Evolutionary conservation across 1,284 basidiomycete species (phyloP), one percentile per base, ranked within the genome.

Genomic region (Polyporus tsugae): DNA sequence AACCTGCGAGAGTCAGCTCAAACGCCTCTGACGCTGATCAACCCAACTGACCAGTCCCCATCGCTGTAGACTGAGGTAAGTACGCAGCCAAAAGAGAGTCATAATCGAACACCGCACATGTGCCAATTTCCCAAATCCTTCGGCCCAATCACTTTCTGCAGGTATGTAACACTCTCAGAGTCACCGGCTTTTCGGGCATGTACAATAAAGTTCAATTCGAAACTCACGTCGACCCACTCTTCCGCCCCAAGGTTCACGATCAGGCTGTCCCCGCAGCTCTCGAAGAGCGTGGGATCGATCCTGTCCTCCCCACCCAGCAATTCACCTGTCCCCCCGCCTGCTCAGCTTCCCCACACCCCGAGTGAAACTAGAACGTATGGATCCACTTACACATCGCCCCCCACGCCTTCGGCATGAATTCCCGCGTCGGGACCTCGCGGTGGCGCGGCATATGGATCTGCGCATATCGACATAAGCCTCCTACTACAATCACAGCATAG

Each of bases 401-500:
- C 79, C 80, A 81, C 0, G 77, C 78, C 60, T 74, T 73, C 11
- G 80, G 80, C 70, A 79, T 77, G 71, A 80, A 80, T 5, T 77
- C 75, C 46, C 74, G 73, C 49, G 77, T 79, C n/a, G 70, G 69
- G 13, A 80, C 69, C 70, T 78, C 75, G 44, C 78, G 76, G 63
- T 81, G 80, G 29, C 78, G 72, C 7, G 80, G 80, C 78, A 80
- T 80, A 55, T 80, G 79, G 22, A 78, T 78, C 78, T 79, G 57
- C 22, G 38, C 19, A 10, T 44, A 25, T 10, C 17, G 6, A 6
- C 44, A 25, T 25, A 10, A 25, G 46, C 46, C 11, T 49, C 46
- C 11, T 3, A 13, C 46, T 10, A 11, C 46, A n/a, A 19, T 49
- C 4, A 49, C 2, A 9, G 55, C 33, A 19, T 2, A 42, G 22